Evolutionary conservation across 2,329 filamentous ascomycete genomes (phyloP), one percentile per base, ranked within the genome.

Genomic region (Corynespora cassiicola): DNA sequence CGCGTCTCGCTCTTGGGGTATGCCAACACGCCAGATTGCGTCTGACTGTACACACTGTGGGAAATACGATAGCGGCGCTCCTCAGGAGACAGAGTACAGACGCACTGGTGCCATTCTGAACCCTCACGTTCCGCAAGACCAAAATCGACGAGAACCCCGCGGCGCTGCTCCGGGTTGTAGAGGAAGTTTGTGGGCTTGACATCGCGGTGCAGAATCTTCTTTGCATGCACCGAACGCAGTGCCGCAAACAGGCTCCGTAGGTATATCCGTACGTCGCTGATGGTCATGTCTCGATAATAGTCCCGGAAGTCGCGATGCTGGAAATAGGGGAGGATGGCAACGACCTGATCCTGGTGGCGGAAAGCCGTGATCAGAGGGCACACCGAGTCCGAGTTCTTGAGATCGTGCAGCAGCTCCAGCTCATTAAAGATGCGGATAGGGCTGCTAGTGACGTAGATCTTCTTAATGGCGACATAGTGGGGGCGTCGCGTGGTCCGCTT

Each of bases 101-200:
- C 74, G 63, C 92, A 97, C 2, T 85, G 84, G 59, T 88, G 87
- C 64, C 77, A 81, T 35, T 95, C 90, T 16, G 82, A 84, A 15
- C 88, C 77, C 59, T 80, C 72, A 23, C 77, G 66, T 67, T 99
- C 94, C 22, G 94, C 94, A 11, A 99, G 80, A n/a, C 94, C 94
- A 72, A 99, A 99, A 64, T 99, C 94, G n/a, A 99, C 94, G 1
- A 99, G 80, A 2, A 99, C 92, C 25, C 94, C 94, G 38, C 88
- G 85, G 56, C 85, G 82, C 27, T 85, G 82, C 8, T 82, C 74
- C 0, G 89, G 88, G 50, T 95, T 90, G 71, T 97, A 97, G 24
- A 97, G 79, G 58, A 97, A 97, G 63, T 97, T 97, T 15, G 95
- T 99, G 5, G 94, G 94, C 63, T 97, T 97, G 65, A 97, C 96